Evolutionary conservation across 1,284 basidiomycete genomes (phyloP), one percentile per base, ranked within the genome.

Genomic region (Ganoderma sp.): DNA sequence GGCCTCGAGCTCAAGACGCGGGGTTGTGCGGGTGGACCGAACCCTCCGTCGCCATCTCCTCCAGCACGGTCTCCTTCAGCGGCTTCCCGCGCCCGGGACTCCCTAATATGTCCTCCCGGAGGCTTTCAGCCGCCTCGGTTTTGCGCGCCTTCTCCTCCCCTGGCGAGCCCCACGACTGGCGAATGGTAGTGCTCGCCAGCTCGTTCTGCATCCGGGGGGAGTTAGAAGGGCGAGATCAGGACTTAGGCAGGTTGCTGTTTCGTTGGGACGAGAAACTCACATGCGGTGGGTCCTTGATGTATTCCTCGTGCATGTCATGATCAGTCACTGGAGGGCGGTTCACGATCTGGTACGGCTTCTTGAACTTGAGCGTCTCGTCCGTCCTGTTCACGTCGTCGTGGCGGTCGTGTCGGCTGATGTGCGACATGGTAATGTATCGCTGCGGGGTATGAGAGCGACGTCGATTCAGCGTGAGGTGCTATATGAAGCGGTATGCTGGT

Each of bases 251-350:
- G 32, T 32, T 32, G 32, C 32, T 32, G 32, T 32, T 32, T 32
- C 32, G 5, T 32, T 32, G 32, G 32, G 32, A 32, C 2, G 37
- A 39, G 8, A 5, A 39, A 73, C 75, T 73, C 60, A 77, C 77
- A 54, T 76, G 69, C 34, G 80, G 81, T 41, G 80, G 77, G 56
- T 78, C 61, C 50, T 69, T 73, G 59, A 79, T 62, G 61, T 76
- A 79, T 61, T 82, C 75, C 32, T 81, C 78, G 68, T 81, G 74
- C 50, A 81, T 78, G 67, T 80, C 73, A 39, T 75, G 76, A 52
- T 78, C 75, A 1, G 76, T 76, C n/a, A 77, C 76, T 2, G 59
- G 43, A 0, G 80, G 79, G 0, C 74, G 73, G 52, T 69, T 73
- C 52, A 79, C 75, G n/a, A 71, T 74, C 66, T 78, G 79, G 64